Percentiles rank a stretch among this genome's conserved stretches.
phyloP scores from a whole-genome alignment of 2,329 filamentous ascomycete genomes.

The Penicillium concentricum region DNA sequence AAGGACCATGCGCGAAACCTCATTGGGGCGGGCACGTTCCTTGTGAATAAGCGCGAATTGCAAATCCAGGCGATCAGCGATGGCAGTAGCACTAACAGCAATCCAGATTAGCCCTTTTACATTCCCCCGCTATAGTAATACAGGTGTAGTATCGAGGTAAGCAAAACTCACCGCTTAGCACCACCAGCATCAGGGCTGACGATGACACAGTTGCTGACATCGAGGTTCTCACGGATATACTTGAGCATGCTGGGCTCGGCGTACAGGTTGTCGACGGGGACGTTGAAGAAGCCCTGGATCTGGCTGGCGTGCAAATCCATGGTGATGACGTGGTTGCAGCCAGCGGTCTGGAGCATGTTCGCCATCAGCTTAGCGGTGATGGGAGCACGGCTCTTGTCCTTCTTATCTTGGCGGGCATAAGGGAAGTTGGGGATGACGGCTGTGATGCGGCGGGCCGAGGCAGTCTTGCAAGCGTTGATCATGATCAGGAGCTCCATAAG shows the following conservation, averaged over 20 bases:
- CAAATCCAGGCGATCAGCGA: constrained; percentile 86
- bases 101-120: neutral
- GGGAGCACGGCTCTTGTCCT: constrained; percentile 91
- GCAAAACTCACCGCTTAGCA: constrained; percentile 68
- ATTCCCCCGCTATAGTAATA: neutral
- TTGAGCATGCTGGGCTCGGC: constrained; percentile 88
- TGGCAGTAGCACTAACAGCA: constrained; percentile 70
- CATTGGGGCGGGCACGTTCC: constrained; percentile 86
- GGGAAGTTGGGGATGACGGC: constrained; percentile 95
- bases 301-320: constrained; percentile 95
- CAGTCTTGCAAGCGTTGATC: constrained; percentile 90
- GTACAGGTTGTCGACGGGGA: constrained; percentile 78
- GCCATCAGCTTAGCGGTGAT: constrained; percentile 95
- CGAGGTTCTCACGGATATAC: constrained; percentile 86
- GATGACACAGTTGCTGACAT: constrained; percentile 81
- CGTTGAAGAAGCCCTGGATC: constrained; percentile 95
- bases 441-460: constrained; percentile 85
- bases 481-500: constrained; percentile 98
- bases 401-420: constrained; percentile 96
- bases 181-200: constrained; percentile 94
- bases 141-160: neutral
- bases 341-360: constrained; percentile 95
- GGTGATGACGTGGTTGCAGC: constrained; percentile 89
- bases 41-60: constrained; percentile 96
- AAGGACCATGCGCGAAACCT: constrained; percentile 91